A percentile compares a stretch with the other conserved stretches of the same genome.
phyloP scores from a whole-genome alignment of 1,139 yeast species.

The Suhomyces yuchorum region DNA sequence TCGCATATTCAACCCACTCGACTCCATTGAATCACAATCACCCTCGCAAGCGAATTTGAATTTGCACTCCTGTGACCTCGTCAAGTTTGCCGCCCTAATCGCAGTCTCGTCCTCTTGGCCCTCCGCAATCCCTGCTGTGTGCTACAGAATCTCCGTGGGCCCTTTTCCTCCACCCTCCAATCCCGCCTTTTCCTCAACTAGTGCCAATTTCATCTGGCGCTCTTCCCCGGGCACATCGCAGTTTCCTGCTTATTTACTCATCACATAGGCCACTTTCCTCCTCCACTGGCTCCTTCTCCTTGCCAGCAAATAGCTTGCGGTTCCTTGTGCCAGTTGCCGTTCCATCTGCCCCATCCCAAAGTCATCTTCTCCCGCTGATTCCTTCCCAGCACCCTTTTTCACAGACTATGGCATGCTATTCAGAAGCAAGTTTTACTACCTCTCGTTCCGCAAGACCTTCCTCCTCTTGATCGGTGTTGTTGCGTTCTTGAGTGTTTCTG shows the following conservation, averaged over 20 bases:
- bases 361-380: not conserved
- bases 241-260: not conserved
- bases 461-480: not conserved
- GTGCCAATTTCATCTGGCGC: not conserved
- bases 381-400: not conserved
- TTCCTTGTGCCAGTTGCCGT: not conserved
- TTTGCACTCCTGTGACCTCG: too few species aligned
- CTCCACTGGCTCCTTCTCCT: too few species aligned
- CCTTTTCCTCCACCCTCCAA: too few species aligned
- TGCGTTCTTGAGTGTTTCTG: constrained; percentile 1
- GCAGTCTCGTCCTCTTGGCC: not conserved
- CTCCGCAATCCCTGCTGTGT: too few species aligned
- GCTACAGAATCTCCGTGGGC: too few species aligned
- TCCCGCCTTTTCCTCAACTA: too few species aligned
- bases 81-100: too few species aligned
- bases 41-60: not conserved
- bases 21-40: not conserved
- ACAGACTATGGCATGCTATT: constrained; percentile 5
- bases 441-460: constrained; percentile 10
- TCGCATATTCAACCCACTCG: not conserved
- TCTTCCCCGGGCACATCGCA: not conserved
- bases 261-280: not conserved
- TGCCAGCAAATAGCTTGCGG: too few species aligned
- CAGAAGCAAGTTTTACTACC: constrained; percentile 9
- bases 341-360: not conserved